phyloP scores from a whole-genome alignment of 2,329 filamentous ascomycete species.

The Tolypocladium nubicola region DNA sequence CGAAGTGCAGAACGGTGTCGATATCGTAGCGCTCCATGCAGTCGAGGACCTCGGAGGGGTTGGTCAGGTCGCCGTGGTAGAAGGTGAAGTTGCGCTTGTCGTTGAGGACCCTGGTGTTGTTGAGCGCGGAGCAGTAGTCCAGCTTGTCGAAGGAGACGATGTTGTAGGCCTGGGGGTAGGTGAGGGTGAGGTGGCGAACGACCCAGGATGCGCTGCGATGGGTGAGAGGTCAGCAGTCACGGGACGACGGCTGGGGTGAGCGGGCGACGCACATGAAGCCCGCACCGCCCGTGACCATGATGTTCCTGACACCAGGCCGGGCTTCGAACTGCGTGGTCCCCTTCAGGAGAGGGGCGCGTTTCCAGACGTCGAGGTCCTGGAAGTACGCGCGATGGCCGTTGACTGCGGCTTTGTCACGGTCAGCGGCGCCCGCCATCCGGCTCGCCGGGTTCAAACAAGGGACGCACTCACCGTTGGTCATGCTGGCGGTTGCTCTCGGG shows the following conservation, averaged over 20 bases:
- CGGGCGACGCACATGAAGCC: slow-evolving; percentile 63
- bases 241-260: neutral
- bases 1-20: slow-evolving; percentile 76
- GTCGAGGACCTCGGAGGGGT: slow-evolving; percentile 56
- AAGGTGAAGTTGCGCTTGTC: slow-evolving; percentile 64
- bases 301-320: slow-evolving; percentile 60
- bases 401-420: slow-evolving; percentile 9
- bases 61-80: slow-evolving; percentile 69
- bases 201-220: slow-evolving; percentile 64
- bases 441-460: neutral
- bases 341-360: slow-evolving; percentile 56
- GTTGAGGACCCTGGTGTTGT: slow-evolving; percentile 64
- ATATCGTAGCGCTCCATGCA: slow-evolving; percentile 62
- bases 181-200: slow-evolving; percentile 64
- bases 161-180: slow-evolving; percentile 65
- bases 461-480: slow-evolving; percentile 6
- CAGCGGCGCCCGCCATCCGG: neutral
- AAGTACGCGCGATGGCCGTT: slow-evolving; percentile 31
- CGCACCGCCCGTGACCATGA: slow-evolving; percentile 74
- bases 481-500: neutral
- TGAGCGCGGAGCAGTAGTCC: slow-evolving; percentile 71
- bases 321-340: slow-evolving; percentile 63
- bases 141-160: slow-evolving; percentile 78
- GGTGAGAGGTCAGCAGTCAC: neutral
- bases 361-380: slow-evolving; percentile 57